A percentile compares a stretch with the other conserved stretches of the same genome.
phyloP scores from a whole-genome alignment of 805 yeast species.

The Yarrowia sp. region DNA sequence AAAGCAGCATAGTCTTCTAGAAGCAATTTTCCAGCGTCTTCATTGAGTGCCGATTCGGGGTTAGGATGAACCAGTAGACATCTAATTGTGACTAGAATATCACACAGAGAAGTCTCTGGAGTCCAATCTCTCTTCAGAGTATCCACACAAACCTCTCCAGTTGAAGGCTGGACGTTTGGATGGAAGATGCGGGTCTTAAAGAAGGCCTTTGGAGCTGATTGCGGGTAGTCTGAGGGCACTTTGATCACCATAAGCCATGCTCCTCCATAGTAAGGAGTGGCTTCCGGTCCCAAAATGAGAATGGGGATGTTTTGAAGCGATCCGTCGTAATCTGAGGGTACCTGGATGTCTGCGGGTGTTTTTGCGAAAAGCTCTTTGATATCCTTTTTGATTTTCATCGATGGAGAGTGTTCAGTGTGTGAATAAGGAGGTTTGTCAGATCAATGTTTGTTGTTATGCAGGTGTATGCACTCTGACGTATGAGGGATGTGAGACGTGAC shows the following conservation, averaged over 20 bases:
- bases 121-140: constrained; percentile 39
- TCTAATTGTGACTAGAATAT: constrained; percentile 36
- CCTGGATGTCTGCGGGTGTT: constrained; percentile 7
- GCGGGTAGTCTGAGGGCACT: constrained; percentile 45
- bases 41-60: constrained; percentile 38
- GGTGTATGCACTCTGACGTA: neutral
- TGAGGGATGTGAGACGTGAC: no score
- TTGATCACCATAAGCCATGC: constrained; percentile 46
- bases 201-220: constrained; percentile 46
- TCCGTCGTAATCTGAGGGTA: neutral
- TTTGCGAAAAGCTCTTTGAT: neutral
- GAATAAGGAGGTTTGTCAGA: neutral
- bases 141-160: constrained; percentile 40
- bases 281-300: constrained; percentile 42
- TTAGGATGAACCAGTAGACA: constrained; percentile 38
- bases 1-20: constrained; percentile 36
- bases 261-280: constrained; percentile 47
- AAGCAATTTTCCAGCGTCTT: constrained; percentile 38
- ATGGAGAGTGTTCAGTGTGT: neutral
- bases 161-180: constrained; percentile 37
- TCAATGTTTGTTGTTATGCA: constrained; percentile 4
- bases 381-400: constrained; percentile 22
- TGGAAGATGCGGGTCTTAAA: constrained; percentile 40
- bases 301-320: constrained; percentile 5
- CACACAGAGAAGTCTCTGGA: constrained; percentile 33